These are phyloP conservation scores for Pythium utonaiense DNA, from an alignment of 352 stramenopile genomes.

Conservation along the genomic window DNA sequence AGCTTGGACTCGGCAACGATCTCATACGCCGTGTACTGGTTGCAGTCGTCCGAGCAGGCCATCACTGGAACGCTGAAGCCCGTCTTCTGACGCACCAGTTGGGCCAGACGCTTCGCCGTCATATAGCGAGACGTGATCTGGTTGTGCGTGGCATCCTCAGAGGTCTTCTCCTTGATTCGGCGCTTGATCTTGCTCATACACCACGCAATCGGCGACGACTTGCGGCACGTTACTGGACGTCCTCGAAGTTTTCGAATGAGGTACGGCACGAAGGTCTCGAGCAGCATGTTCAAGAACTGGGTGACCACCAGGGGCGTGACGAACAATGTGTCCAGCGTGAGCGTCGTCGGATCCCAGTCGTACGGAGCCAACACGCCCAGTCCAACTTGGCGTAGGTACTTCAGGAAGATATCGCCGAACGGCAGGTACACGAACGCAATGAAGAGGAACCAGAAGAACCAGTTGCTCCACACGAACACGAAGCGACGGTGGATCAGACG, in stretches of 20 bases:
- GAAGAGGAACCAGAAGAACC: slow-evolving; percentile 91
- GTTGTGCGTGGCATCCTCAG: slow-evolving; percentile 22
- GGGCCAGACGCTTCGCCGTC: slow-evolving; percentile 56
- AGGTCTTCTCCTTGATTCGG: slow-evolving; percentile 33
- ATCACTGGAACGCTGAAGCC: slow-evolving; percentile 65
- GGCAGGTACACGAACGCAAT: slow-evolving; percentile 89
- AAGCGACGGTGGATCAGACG: slow-evolving; percentile 84
- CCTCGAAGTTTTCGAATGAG: slow-evolving; percentile 74
- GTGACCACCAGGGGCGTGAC: slow-evolving; percentile 86
- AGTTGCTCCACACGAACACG: slow-evolving; percentile 90
- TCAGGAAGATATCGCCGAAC: slow-evolving; percentile 69
- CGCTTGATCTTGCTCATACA: slow-evolving; percentile 42
- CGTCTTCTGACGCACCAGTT: slow-evolving; percentile 67
- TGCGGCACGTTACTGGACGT: slow-evolving; percentile 59
- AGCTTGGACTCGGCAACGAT: slow-evolving; percentile 83
- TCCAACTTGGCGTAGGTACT: slow-evolving; percentile 44
- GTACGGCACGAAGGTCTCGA: slow-evolving; percentile 86
- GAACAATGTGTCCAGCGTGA: slow-evolving; percentile 86
- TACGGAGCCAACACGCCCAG: slow-evolving; percentile 62
- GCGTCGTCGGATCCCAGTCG: slow-evolving; percentile 59
- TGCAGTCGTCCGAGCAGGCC: slow-evolving; percentile 73
- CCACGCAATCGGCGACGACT: slow-evolving; percentile 56
- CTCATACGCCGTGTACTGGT: slow-evolving; percentile 86
- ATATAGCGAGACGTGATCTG: slow-evolving; percentile 38
- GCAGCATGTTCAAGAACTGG: slow-evolving; percentile 85